Conservation (phyloP, 2,329 filamentous ascomycete species). For the Nemania sp. region DNA sequence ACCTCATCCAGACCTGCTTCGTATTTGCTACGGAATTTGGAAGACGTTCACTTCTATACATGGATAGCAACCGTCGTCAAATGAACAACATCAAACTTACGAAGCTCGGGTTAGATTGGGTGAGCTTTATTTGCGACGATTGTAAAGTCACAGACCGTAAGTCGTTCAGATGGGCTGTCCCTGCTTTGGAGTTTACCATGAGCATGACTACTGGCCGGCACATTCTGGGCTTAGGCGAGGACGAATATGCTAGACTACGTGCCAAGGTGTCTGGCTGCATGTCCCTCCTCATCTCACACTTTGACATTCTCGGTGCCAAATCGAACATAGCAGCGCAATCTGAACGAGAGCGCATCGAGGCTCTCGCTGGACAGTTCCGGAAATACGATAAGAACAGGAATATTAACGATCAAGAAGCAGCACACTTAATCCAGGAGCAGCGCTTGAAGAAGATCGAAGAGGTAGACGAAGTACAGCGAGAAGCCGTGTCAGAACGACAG, state of each 20-base stretch:
- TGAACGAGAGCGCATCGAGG: conserved; percentile 86
- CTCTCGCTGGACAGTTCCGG: conserved; percentile 73
- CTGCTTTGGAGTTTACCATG: conserved; percentile 95
- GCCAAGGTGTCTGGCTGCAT: conserved; percentile 95
- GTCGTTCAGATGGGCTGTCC: conserved; percentile 96
- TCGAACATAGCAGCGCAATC: conserved; percentile 92
- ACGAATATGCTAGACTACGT: conserved; percentile 81
- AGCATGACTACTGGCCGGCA: conserved; percentile 93
- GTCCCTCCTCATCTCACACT: conserved; percentile 95
- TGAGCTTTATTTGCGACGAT: conserved; percentile 96
- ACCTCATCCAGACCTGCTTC: conserved; percentile 96
- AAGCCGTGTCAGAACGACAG: conserved; percentile 82
- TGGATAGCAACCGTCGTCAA: conserved; percentile 91
- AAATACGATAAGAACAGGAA: conserved; percentile 75
- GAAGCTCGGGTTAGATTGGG: conserved; percentile 92
- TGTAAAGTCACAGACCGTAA: conserved; percentile 92
- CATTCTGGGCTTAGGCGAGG: conserved; percentile 85
- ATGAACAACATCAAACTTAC: conserved; percentile 98
- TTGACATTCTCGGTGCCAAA: conserved; percentile 97
- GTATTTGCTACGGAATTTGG: conserved; percentile 99
- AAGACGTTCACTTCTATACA: conserved; percentile 88
- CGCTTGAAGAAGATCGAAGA: conserved; percentile 72
- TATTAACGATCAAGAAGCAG: conserved; percentile 83
- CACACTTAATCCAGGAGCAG: conserved; percentile 71
- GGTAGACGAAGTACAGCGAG: conserved; percentile 77